These are phyloP conservation scores for Tylopilus subfusipes DNA, from an alignment of 768 basidiomycete species.

Conservation along the genomic window DNA sequence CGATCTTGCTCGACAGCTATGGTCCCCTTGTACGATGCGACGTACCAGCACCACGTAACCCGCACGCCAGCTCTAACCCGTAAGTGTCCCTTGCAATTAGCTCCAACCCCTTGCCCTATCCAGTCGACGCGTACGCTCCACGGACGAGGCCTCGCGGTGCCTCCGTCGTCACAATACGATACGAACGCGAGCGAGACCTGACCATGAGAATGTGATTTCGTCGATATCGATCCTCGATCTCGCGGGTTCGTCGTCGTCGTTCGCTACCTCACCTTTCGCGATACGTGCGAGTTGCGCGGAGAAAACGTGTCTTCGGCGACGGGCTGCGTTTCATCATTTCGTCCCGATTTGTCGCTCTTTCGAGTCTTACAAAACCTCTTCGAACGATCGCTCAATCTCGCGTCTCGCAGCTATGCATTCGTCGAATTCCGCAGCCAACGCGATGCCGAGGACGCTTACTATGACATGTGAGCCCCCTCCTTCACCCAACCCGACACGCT, in stretches of 20 bases:
- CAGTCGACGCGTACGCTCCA: slow-evolving; percentile 38
- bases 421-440: slow-evolving; percentile 77
- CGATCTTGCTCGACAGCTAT: slow-evolving; percentile 45
- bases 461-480: slow-evolving; percentile 62
- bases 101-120: slow-evolving; percentile 34
- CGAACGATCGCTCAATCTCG: slow-evolving; percentile 57
- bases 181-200: slow-evolving; percentile 31
- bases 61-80: slow-evolving; percentile 72
- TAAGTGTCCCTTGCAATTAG: slow-evolving; percentile 48
- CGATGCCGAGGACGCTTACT: slow-evolving; percentile 81
- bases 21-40: slow-evolving; percentile 86
- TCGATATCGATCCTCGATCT: slow-evolving; percentile 31
- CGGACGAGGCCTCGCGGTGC: slow-evolving; percentile 27
- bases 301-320: slow-evolving; percentile 30
- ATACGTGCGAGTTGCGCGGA: slow-evolving; percentile 26
- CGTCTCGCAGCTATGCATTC: slow-evolving; percentile 75
- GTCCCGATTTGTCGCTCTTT: slow-evolving; percentile 34
- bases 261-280: slow-evolving; percentile 19
- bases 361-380: slow-evolving; percentile 33
- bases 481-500: slow-evolving; percentile 1
- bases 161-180: slow-evolving; percentile 22
- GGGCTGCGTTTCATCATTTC: slow-evolving; percentile 27
- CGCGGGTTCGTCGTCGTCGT: slow-evolving; percentile 32
- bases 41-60: slow-evolving; percentile 82
- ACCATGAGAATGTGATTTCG: slow-evolving; percentile 17